Percentiles rank a stretch among this genome's conserved stretches.
phyloP scores from a whole-genome alignment of 1,139 yeast genomes.

The Taphrina communis region DNA sequence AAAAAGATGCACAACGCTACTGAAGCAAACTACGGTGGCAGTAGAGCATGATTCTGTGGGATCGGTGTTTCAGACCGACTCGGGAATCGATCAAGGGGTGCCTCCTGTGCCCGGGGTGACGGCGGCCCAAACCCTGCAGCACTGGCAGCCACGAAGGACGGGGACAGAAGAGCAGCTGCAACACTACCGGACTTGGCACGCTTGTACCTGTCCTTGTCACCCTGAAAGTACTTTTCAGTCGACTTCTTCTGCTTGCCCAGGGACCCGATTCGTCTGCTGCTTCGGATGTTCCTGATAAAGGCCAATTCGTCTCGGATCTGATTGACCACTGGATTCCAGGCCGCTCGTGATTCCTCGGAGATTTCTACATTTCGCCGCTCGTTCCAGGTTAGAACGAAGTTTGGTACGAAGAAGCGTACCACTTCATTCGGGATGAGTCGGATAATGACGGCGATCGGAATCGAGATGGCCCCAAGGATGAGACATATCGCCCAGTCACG shows the following conservation, averaged over 20 bases:
- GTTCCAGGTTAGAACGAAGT: constrained; percentile 56
- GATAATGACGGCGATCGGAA: constrained; percentile 78
- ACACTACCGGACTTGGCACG: constrained; percentile 37
- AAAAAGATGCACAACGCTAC: too few species aligned
- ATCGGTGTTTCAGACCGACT: constrained; percentile 9
- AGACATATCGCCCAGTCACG: constrained; percentile 91
- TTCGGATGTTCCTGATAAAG: constrained; percentile 53
- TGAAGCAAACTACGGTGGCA: background rate
- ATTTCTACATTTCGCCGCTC: constrained; percentile 41
- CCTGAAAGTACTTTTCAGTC: constrained; percentile 34
- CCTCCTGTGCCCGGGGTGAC: constrained; percentile 11
- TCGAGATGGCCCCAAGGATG: constrained; percentile 77
- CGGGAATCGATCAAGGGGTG: background rate
- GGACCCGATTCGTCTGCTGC: constrained; percentile 49
- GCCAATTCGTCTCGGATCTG: constrained; percentile 53
- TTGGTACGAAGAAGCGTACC: constrained; percentile 71
- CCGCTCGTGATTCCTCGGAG: constrained; percentile 46
- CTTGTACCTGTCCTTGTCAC: constrained; percentile 40
- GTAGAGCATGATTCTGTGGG: constrained; percentile 1
- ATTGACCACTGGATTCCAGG: constrained; percentile 56
- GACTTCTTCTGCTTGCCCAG: constrained; percentile 32
- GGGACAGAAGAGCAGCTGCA: constrained; percentile 38
- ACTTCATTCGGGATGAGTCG: constrained; percentile 73
- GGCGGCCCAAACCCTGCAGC: constrained; percentile 40
- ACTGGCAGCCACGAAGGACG: constrained; percentile 37